These are phyloP conservation scores for Claviceps fusiformis DNA, from an alignment of 2,329 filamentous ascomycete species.

Conservation along the genomic window DNA sequence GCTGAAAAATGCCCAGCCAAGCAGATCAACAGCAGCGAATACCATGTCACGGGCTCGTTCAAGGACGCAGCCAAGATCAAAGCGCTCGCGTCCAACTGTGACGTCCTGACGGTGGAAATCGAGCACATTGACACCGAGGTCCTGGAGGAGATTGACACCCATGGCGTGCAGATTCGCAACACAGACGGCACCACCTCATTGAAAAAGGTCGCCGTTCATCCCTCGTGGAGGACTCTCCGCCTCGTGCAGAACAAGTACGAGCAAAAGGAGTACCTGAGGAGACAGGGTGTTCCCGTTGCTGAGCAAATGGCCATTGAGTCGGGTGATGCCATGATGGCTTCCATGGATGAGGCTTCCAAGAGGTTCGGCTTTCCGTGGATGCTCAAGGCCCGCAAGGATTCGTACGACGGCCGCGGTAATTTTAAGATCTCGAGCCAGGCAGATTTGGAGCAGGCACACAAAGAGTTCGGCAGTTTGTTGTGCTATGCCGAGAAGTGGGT, in stretches of 20 bases:
- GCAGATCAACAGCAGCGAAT: conserved; percentile 63
- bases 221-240: conserved; percentile 73
- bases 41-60: conserved; percentile 77
- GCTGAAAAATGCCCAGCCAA: conserved; percentile 65
- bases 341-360: conserved; percentile 48
- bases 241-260: conserved; percentile 88
- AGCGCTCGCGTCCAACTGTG: conserved; percentile 60
- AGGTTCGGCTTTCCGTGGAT: conserved; percentile 73
- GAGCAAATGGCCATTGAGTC: conserved; percentile 51
- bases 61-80: conserved; percentile 68
- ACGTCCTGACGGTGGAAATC: conserved; percentile 85
- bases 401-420: conserved; percentile 78
- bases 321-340: conserved; percentile 39
- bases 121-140: conserved; percentile 90
- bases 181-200: conserved; percentile 10
- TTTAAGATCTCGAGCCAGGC: conserved; percentile 32
- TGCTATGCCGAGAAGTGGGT: conserved; percentile 88
- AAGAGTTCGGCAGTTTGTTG: conserved; percentile 54
- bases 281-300: conserved; percentile 57
- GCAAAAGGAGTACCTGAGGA: conserved; percentile 69
- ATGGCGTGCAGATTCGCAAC: conserved; percentile 39
- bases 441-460: conserved; percentile 48
- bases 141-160: conserved; percentile 64
- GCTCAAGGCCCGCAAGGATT: conserved; percentile 81
- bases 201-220: conserved; percentile 52